Base-by-base conservation (phyloP, 2,329 filamentous ascomycete species). In the Xylariomycetidae sp. region DNA sequence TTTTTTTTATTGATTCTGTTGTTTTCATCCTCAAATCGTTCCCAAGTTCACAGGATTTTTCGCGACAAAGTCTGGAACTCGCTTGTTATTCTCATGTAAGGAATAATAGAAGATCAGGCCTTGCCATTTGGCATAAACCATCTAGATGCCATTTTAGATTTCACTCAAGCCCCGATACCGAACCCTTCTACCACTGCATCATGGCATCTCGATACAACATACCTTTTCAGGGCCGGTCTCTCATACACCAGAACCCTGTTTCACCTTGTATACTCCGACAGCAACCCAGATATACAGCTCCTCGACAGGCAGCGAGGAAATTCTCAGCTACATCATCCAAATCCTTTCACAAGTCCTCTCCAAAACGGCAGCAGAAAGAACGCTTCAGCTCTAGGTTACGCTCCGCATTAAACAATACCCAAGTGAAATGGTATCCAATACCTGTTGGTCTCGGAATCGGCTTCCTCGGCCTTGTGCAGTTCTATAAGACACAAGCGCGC, bases 401-500 rank as follows among this genome's bases (percentile, higher is more conserved):
- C 16, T 63, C 64, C 38, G 69, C 70, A 26, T 56, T 72, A 33
- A 65, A 61, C 42, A 69, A 69, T 46, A 69, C 65, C 44, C 76
- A 70, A 59, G 72, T 92, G 41, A 78, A 85, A 66, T 96, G 89
- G 89, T 87, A 88, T 61, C 86, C 85, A 29, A 94, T 96, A 48
- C 89, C 89, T 15, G 77, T 95, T 35, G 86, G 83, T 16, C 70
- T 95, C 15, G 89, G 89, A 40, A 81, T 95, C 51, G 86, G 77
- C 37, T 88, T 94, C 52, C 70, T 96, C 7, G 89, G 88, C 16
- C 68, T 85, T 32, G 72, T 89, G 31, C 88, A 95, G 51, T 81
- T 94, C 57, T 92, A 90, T 61, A 86, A 86, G 56, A 77, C 86
- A 35, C 78, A 68, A 11, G 55, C 59, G 16, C 58, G 72, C n/a